These are phyloP conservation scores for Candida boidinii DNA, from an alignment of 805 yeast species.

Conservation along the genomic window DNA sequence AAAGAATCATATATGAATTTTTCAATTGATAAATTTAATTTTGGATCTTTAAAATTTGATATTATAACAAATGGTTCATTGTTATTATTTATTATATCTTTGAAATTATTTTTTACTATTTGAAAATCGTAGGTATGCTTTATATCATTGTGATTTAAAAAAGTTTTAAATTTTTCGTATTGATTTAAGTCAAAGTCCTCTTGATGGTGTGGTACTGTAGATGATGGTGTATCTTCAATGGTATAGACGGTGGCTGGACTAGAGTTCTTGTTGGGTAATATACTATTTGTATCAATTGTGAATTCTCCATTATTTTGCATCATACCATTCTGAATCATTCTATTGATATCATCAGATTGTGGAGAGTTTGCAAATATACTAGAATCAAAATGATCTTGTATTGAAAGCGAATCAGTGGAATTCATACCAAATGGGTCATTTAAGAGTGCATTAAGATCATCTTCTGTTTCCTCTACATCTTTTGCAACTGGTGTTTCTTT, in stretches of 20 bases:
- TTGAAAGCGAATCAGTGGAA: not conserved
- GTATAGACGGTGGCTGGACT: too few species aligned
- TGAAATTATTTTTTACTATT: too few species aligned
- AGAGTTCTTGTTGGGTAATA: not conserved
- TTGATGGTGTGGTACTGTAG: not conserved
- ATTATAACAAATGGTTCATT: constrained; percentile 44
- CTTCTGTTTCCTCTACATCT: not conserved
- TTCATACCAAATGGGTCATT: not conserved
- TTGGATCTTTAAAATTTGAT: constrained; percentile 58
- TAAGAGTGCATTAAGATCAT: not conserved
- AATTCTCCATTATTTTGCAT: not conserved
- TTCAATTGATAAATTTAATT: constrained; percentile 72
- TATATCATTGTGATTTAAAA: not conserved
- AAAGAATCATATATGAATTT: constrained; percentile 62
- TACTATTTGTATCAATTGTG: not conserved
- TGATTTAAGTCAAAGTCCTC: not conserved
- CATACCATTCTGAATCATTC: constrained; percentile 1
- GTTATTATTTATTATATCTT: not conserved
- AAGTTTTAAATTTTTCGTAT: not conserved
- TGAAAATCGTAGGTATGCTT: too few species aligned
- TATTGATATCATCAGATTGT: constrained; percentile 1
- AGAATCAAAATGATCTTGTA: constrained; percentile 15
- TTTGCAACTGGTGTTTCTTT: not conserved
- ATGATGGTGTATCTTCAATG: not conserved
- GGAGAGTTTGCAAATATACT: constrained; percentile 12